Conservation (phyloP, 1,139 yeast species). For the Yamadazyma dushanensis region DNA sequence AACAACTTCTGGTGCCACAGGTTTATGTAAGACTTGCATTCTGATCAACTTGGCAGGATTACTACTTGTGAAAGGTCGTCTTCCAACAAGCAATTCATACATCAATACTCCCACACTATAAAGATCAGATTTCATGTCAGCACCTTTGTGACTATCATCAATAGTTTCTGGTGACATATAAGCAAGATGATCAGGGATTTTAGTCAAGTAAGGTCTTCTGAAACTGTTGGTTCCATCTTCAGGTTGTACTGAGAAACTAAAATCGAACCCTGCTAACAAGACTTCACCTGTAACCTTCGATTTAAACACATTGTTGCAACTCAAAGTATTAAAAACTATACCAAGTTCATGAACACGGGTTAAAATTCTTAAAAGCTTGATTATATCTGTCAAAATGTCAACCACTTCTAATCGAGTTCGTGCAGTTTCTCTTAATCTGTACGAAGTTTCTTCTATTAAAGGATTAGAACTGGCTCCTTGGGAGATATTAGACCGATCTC, state of each 20-base stretch:
- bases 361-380: constrained; percentile 35
- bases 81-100: constrained; percentile 49
- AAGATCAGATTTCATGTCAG: constrained; percentile 50
- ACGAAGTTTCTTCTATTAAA: background rate
- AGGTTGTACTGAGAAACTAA: constrained; percentile 41
- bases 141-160: constrained; percentile 36
- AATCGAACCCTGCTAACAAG: constrained; percentile 52
- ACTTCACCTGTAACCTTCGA: constrained; percentile 28
- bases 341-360: constrained; percentile 42
- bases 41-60: constrained; percentile 42
- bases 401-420: constrained; percentile 19
- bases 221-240: constrained; percentile 43
- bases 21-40: constrained; percentile 44
- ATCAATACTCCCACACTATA: constrained; percentile 53
- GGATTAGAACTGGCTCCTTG: background rate
- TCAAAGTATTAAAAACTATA: constrained; percentile 52
- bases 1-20: constrained; percentile 37
- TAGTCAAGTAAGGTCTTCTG: constrained; percentile 27
- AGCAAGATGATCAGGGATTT: constrained; percentile 42
- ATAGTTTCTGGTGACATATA: constrained; percentile 56
- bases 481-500: background rate
- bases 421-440: background rate
- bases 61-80: constrained; percentile 44
- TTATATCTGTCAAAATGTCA: constrained; percentile 33
- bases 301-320: constrained; percentile 36